These are phyloP conservation scores for Phialocephala subalpina DNA, from an alignment of 2,329 filamentous ascomycete species.

Conservation along the genomic window DNA sequence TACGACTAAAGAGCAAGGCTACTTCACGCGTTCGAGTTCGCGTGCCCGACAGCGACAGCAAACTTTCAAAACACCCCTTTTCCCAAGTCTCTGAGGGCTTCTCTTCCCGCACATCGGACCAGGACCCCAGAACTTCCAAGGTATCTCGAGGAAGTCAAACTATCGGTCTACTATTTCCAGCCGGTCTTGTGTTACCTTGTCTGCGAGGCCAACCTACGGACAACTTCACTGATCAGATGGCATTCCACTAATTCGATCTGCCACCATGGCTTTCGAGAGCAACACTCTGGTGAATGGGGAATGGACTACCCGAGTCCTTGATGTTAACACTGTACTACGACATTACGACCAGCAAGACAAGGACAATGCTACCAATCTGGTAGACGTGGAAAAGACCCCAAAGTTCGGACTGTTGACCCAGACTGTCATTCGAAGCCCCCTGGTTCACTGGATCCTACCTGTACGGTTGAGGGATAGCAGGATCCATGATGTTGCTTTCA, in stretches of 20 bases:
- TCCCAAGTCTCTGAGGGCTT: background rate
- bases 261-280: conserved; percentile 42
- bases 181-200: background rate
- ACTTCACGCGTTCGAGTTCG: background rate
- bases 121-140: background rate
- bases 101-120: background rate
- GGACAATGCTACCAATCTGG: conserved; percentile 44
- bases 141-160: background rate
- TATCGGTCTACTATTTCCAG: background rate
- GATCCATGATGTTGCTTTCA: conserved; percentile 84
- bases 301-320: conserved; percentile 46
- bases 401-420: conserved; percentile 77
- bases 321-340: conserved; percentile 52
- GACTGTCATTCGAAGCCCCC: conserved; percentile 79
- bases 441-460: conserved; percentile 79
- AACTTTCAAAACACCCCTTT: background rate
- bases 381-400: conserved; percentile 52
- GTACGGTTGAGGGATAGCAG: conserved; percentile 75
- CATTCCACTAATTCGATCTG: conserved; percentile 5
- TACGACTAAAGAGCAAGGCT: conserved; percentile 15
- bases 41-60: conserved; percentile 3
- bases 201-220: background rate
- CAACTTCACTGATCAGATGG: background rate
- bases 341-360: conserved; percentile 43
- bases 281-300: conserved; percentile 43